Conservation (phyloP, 164 flowering plant species). For the Vitis vinifera region ASM3070453v1 NC_081822.1:3194001-3194500, state of each 20-base stretch:
- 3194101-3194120: constrained; percentile 71
- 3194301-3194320: constrained; percentile 82
- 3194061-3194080: not conserved
- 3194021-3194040: not conserved
- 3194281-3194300: constrained; percentile 78
- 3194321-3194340: constrained; percentile 97
- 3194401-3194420: too few species aligned
- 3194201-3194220: constrained; percentile 1
- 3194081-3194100: constrained; percentile 60
- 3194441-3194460: too few species aligned
- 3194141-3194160: constrained; percentile 89
- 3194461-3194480: too few species aligned
- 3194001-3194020: too few species aligned
- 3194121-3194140: constrained; percentile 95
- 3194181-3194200: not conserved
- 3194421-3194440: too few species aligned
- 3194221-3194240: constrained; percentile 14
- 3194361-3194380: not conserved
- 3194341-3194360: constrained; percentile 95
- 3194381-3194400: too few species aligned
- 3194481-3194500: too few species aligned
- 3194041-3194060: not conserved
- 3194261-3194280: constrained; percentile 89
- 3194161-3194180: constrained; percentile 78
- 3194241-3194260: constrained; percentile 72